Conservation (phyloP, 108 stramenopile genomes). For the Chaetoceros tenuissimus region DNA sequence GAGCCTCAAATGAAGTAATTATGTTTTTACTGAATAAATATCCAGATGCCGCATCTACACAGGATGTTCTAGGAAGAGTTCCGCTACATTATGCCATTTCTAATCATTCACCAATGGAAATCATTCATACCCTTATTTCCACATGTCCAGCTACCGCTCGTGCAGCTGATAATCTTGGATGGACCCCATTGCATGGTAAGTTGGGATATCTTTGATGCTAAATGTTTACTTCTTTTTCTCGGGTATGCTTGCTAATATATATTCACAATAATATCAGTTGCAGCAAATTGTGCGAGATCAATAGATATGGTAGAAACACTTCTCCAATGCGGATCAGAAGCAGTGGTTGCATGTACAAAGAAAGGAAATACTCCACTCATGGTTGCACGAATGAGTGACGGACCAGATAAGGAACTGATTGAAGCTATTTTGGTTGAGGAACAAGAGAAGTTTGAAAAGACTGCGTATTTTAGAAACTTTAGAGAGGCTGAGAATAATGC, state of each 20-base stretch:
- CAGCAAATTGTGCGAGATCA: neutral
- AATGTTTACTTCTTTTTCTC: too few species aligned
- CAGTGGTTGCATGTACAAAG: neutral
- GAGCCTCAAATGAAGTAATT: neutral
- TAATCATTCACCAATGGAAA: neutral
- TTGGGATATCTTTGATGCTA: too few species aligned
- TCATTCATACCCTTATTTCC: conserved; percentile 2
- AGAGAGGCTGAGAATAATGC: neutral
- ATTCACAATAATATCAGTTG: too few species aligned
- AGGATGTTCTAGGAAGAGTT: conserved; percentile 7
- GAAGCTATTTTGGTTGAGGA: neutral
- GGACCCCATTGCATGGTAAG: conserved; percentile 13
- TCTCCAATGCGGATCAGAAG: neutral
- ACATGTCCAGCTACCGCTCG: neutral
- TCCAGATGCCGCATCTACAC: neutral
- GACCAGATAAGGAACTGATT: neutral
- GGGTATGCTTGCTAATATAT: too few species aligned
- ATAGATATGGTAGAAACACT: neutral
- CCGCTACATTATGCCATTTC: conserved; percentile 14
- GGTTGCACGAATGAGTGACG: neutral
- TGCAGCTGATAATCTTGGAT: conserved; percentile 2
- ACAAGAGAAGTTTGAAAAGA: neutral
- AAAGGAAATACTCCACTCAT: neutral
- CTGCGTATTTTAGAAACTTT: neutral
- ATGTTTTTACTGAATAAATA: conserved; percentile 1